phyloP scores from a whole-genome alignment of 306 rosid species.

The Vigna trinervia region DNA sequence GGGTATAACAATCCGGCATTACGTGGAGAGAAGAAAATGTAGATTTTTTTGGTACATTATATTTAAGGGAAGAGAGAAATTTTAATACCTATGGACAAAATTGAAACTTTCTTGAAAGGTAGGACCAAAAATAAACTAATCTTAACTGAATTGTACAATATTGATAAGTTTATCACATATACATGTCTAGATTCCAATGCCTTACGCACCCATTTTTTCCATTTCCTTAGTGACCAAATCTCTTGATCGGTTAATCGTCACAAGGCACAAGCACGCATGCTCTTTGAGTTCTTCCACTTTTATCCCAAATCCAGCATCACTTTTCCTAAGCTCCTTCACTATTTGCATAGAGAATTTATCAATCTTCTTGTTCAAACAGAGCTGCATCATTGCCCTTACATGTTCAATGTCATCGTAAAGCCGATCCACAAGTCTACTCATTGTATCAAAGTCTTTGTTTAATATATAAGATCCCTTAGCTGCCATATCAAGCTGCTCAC shows the following conservation, averaged over 20 bases:
- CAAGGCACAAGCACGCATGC: conserved; percentile 62
- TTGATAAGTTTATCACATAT: not conserved
- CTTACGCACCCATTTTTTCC: not conserved
- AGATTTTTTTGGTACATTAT: too few relatives aligned
- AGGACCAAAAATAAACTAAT: not conserved
- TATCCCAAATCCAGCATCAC: conserved; percentile 51
- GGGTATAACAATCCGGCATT: too few relatives aligned
- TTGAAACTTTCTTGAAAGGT: too few relatives aligned
- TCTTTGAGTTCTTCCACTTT: conserved; percentile 71
- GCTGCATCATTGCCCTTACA: conserved; percentile 48
- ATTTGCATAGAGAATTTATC: conserved; percentile 47
- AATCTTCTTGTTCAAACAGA: conserved; percentile 56
- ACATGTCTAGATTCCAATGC: not conserved
- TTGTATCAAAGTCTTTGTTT: conserved; percentile 62
- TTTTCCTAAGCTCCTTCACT: conserved; percentile 60
- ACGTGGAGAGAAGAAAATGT: too few relatives aligned
- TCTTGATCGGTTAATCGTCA: conserved; percentile 61
- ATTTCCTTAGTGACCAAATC: conserved; percentile 58
- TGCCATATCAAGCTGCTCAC: conserved; percentile 62
- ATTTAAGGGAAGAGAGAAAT: too few relatives aligned
- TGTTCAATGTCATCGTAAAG: conserved; percentile 58
- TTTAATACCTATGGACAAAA: too few relatives aligned
- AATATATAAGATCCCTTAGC: conserved; percentile 65
- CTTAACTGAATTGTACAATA: not conserved
- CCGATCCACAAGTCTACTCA: conserved; percentile 56